Conservation (phyloP, 768 basidiomycete genomes). For the Artomyces pyxidatus region DNA sequence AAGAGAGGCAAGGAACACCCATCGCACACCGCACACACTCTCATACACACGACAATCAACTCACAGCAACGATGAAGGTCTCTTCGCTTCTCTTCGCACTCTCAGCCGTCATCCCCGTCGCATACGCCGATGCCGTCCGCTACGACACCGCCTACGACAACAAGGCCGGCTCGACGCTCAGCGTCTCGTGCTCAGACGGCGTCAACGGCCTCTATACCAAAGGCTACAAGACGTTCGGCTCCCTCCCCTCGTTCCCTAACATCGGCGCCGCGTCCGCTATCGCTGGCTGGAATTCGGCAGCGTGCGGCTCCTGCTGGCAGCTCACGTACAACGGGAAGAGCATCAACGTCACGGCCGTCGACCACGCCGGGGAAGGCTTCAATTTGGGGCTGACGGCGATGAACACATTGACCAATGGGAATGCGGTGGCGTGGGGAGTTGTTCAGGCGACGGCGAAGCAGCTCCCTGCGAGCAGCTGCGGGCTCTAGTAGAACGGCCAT, state of each 20-base stretch:
- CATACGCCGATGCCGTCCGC: slow-evolving; percentile 7
- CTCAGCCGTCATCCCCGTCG: slow-evolving; percentile 6
- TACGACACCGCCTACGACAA: slow-evolving; percentile 27
- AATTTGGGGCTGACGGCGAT: slow-evolving; percentile 28
- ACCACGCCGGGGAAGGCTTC: slow-evolving; percentile 26
- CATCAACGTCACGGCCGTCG: slow-evolving; percentile 25
- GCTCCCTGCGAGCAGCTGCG: slow-evolving; percentile 28
- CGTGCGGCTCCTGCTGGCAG: slow-evolving; percentile 29
- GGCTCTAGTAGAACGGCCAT: no score
- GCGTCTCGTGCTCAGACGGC: slow-evolving; percentile 28
- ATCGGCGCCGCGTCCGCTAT: slow-evolving; percentile 28
- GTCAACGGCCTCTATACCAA: slow-evolving; percentile 22
- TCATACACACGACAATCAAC: not conserved
- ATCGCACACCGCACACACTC: no score
- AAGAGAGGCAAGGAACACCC: no score
- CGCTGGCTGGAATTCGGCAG: slow-evolving; percentile 21
- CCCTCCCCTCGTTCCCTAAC: slow-evolving; percentile 24
- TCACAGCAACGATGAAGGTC: slow-evolving; percentile 20
- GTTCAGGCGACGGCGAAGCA: not conserved
- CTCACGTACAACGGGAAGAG: slow-evolving; percentile 21
- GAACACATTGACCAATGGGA: slow-evolving; percentile 29
- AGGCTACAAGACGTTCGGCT: slow-evolving; percentile 26
- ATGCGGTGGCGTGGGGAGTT: slow-evolving; percentile 27
- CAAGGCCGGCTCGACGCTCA: slow-evolving; percentile 9
- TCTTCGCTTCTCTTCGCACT: slow-evolving; percentile 15